Conservation (phyloP, 257 asterid genomes). For the Solanum chaucha region DNA sequence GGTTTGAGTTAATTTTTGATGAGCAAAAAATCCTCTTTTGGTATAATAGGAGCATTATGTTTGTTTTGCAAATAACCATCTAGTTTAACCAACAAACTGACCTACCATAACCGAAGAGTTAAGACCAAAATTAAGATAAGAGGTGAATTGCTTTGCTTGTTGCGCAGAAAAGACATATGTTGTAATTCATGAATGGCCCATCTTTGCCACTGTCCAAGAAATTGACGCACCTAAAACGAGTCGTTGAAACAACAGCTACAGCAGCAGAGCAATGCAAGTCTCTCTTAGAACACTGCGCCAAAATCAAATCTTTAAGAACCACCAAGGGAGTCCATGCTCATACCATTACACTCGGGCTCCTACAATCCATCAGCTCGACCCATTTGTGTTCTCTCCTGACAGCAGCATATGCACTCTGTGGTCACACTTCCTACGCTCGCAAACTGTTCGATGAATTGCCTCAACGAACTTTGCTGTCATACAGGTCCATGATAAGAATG, state of each 20-base stretch:
- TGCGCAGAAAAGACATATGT: background rate
- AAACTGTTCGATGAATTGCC: slow-evolving; percentile 64
- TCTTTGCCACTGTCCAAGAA: slow-evolving; percentile 32
- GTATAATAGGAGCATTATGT: background rate
- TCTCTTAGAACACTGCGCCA: slow-evolving; percentile 49
- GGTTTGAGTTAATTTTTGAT: background rate
- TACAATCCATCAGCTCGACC: slow-evolving; percentile 11
- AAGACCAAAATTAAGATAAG: background rate
- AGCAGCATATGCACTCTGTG: slow-evolving; percentile 42
- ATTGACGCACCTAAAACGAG: slow-evolving; percentile 22
- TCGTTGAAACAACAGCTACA: background rate
- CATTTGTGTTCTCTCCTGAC: slow-evolving; percentile 57
- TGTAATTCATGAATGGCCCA: slow-evolving; percentile 26
- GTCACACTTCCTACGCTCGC: slow-evolving; percentile 29
- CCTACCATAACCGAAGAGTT: background rate
- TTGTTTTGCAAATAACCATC: background rate
- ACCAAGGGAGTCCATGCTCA: slow-evolving; percentile 61
- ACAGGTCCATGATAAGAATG: slow-evolving; percentile 62
- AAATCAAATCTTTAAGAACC: slow-evolving; percentile 35
- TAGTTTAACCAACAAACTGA: background rate
- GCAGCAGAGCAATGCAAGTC: slow-evolving; percentile 46
- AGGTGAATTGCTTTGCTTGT: background rate
- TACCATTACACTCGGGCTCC: slow-evolving; percentile 46
- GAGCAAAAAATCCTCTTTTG: background rate
- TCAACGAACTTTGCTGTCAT: slow-evolving; percentile 37